Evolutionary conservation across 163 green algal genomes (phyloP).

Genomic region (Chloromonas sp.): DNA sequence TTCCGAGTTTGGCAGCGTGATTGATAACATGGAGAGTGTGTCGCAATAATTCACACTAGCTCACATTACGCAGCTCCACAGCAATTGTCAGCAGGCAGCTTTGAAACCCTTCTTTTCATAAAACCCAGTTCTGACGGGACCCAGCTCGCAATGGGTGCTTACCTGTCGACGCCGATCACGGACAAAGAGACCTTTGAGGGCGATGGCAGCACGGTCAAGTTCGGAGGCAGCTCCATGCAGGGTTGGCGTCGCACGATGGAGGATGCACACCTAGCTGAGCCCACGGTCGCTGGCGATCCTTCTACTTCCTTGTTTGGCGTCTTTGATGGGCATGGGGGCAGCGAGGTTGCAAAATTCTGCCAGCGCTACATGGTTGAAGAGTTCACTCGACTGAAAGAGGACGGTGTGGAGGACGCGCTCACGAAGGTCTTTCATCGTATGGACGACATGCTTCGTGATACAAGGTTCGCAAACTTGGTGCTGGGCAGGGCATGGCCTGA

Average conservation of each 20-base stretch:
- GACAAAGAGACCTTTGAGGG: conserved; percentile 61
- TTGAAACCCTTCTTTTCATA: too few species aligned
- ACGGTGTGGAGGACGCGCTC: conserved; percentile 59
- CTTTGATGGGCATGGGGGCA: conserved; percentile 87
- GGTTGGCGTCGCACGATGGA: conserved; percentile 87
- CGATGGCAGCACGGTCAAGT: conserved; percentile 35
- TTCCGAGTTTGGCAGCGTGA: too few species aligned
- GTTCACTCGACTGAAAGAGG: conserved; percentile 48
- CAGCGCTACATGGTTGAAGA: conserved; percentile 70
- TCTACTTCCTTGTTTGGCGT: conserved; percentile 80
- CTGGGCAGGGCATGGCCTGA: too few species aligned
- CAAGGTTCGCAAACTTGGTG: background rate
- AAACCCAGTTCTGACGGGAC: too few species aligned
- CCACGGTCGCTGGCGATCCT: conserved; percentile 34
- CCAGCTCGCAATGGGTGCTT: conserved; percentile 64
- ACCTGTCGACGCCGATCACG: conserved; percentile 71
- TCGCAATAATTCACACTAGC: too few species aligned
- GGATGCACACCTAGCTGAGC: conserved; percentile 72
- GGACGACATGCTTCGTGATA: conserved; percentile 47
- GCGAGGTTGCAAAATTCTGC: conserved; percentile 87
- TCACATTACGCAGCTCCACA: too few species aligned
- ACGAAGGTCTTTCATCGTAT: conserved; percentile 79
- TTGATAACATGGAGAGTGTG: too few species aligned
- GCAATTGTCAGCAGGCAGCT: too few species aligned
- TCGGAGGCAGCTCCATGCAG: conserved; percentile 68